phyloP scores from a whole-genome alignment of 306 rosid genomes.

The Prunus mongolica region DNA sequence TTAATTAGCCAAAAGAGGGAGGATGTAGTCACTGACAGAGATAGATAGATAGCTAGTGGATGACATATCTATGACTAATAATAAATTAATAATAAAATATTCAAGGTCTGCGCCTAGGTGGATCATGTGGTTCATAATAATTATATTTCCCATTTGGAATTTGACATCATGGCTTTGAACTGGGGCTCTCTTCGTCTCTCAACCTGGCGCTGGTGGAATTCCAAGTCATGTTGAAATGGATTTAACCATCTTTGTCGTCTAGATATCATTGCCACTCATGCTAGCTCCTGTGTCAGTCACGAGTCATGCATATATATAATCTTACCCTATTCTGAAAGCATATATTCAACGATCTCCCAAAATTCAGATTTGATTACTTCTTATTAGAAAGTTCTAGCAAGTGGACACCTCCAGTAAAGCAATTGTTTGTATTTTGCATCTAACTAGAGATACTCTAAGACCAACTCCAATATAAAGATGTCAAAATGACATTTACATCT shows the following conservation, averaged over 20 bases:
- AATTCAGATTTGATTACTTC: neutral
- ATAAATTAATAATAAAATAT: neutral
- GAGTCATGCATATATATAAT: neutral
- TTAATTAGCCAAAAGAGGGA: neutral
- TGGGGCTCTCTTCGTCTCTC: constrained; percentile 30
- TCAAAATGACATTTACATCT: too few relatives aligned
- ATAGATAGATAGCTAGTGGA: neutral
- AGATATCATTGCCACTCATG: constrained; percentile 33
- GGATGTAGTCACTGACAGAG: neutral
- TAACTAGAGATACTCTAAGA: too few relatives aligned
- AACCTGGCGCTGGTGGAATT: constrained; percentile 33
- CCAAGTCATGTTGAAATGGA: constrained; percentile 42
- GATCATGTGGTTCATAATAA: neutral
- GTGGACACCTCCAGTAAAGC: constrained; percentile 1
- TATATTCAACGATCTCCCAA: neutral
- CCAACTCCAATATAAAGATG: too few relatives aligned
- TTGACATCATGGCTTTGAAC: constrained; percentile 11
- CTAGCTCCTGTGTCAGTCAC: neutral
- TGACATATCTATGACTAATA: neutral
- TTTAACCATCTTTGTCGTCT: constrained; percentile 33
- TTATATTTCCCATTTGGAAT: constrained; percentile 1
- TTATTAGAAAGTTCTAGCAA: too few relatives aligned
- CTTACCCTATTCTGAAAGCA: neutral
- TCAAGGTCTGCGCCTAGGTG: neutral
- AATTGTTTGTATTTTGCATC: constrained; percentile 14